Evolutionary conservation across 176 grass and related monocot genomes (phyloP), one percentile per base, ranked within the genome.

Genomic region (Hsuehochloa calcarea): DNA sequence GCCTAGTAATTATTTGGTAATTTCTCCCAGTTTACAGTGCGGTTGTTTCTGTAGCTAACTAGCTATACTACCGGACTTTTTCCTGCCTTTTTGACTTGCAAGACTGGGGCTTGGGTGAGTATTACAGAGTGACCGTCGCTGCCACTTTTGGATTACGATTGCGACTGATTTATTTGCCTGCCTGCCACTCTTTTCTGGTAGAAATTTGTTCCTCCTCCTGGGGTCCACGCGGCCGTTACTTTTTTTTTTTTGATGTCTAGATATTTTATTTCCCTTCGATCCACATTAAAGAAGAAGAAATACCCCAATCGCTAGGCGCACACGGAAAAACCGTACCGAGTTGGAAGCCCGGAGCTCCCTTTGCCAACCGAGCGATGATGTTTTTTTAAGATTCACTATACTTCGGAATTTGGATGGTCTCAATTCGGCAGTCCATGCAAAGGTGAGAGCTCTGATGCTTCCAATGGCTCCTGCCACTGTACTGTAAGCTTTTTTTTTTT

Each of bases 1-100:
- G n/a, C n/a, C 8, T 80, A 23, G 26, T 16, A 16, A 29, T 20
- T 74, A 72, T 49, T 3, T 29, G n/a, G n/a, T 29, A 59, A 58
- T 11, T 22, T 60, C 15, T 45, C 25, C 25, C 17, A 1, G 80
- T 72, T 72, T 55, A 46, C 22, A 59, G 16, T 10, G 51, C 65
- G 71, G 58, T 19, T 37, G 17, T 43, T 22, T 50, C 10, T 75
- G 27, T 40, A 54, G 29, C 43, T 64, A 39, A 70, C 8, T 19
- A 10, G 35, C 66, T 70, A 44, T 13, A 7, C 19, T 39, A 50
- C 12, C 37, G 44, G 13, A 52, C 34, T 38, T 64, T 64, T n/a
- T 50, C 55, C 61, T 23, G 26, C 81, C 41, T 66, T 84, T 64
- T 83, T 61, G 16, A 71, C 80, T 72, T 45, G 35, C 10, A 67